These are phyloP conservation scores for Tylopilus sp. DNA, from an alignment of 768 basidiomycete genomes.

Conservation along the genomic window DNA sequence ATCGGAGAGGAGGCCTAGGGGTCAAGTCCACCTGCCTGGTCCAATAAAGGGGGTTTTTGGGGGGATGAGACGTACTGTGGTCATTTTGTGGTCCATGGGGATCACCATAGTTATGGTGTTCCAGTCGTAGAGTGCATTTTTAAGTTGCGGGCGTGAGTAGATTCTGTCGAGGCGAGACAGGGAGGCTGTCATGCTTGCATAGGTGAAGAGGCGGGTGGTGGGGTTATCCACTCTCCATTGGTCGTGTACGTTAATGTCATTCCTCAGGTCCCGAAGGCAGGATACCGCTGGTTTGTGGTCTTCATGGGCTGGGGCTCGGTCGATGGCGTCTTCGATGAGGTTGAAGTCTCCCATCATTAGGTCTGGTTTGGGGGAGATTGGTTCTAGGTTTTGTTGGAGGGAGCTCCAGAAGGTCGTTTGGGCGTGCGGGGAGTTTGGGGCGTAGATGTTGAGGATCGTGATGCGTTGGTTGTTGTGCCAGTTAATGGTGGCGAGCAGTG, in stretches of 20 bases:
- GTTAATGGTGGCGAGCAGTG: accelerated
- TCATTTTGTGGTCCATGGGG: not conserved
- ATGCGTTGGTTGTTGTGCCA: constrained; percentile 3
- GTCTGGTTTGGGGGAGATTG: no score
- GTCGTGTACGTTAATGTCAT: no score
- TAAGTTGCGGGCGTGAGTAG: not conserved
- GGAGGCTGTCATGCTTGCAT: no score
- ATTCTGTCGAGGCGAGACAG: not conserved
- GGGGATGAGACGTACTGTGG: not conserved
- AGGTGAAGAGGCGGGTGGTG: no score
- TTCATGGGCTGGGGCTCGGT: no score
- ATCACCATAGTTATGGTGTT: not conserved
- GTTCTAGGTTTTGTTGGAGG: no score
- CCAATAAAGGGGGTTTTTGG: not conserved
- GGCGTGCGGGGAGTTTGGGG: constrained; percentile 29
- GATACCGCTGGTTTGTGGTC: no score
- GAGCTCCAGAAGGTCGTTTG: constrained; percentile 35
- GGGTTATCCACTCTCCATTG: no score
- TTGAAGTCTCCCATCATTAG: no score
- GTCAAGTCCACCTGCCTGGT: not conserved
- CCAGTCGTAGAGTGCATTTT: not conserved
- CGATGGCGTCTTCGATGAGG: no score
- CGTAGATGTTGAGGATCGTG: constrained; percentile 33
- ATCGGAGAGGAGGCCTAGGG: not conserved
- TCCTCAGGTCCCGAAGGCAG: no score